phyloP scores from a whole-genome alignment of 73 alveolate genomes.

The Paramecium sonneborni region DNA sequence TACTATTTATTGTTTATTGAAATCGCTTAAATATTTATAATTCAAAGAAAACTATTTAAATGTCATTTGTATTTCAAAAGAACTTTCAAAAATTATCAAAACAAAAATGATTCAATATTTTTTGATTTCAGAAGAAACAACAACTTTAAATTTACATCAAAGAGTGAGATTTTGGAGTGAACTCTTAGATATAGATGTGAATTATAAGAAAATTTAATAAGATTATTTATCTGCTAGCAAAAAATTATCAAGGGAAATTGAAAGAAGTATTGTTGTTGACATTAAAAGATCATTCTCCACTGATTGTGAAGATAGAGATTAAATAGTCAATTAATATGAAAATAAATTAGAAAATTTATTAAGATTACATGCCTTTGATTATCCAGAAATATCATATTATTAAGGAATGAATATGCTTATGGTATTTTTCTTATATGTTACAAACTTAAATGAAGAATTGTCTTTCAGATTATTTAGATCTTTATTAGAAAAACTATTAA shows the following conservation, averaged over 20 bases:
- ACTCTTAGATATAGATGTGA: constrained; percentile 9
- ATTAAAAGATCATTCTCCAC: constrained; percentile 28
- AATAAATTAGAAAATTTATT: neutral
- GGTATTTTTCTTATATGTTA: constrained; percentile 35
- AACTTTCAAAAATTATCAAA: neutral
- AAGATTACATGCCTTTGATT: constrained; percentile 48
- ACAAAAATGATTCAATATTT: neutral
- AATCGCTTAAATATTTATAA: constrained; percentile 6
- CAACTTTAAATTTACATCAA: neutral
- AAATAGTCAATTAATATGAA: constrained; percentile 2
- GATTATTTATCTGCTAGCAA: neutral
- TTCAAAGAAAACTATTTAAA: neutral
- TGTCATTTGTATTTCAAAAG: neutral
- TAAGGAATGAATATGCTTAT: constrained; percentile 55
- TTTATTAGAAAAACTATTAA: constrained; percentile 5
- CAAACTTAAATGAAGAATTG: constrained; percentile 35
- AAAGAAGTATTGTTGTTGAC: constrained; percentile 27
- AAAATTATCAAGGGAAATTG: constrained; percentile 42
- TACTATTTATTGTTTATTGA: constrained; percentile 20
- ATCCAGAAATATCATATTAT: constrained; percentile 44
- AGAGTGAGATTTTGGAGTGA: constrained; percentile 40
- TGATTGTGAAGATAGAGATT: neutral
- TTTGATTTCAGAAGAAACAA: neutral
- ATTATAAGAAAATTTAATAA: neutral
- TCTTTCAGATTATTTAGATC: constrained; percentile 2